Evolutionary conservation across 2,329 filamentous ascomycete genomes (phyloP).

Genomic region (Pseudogymnoascus sp.): DNA sequence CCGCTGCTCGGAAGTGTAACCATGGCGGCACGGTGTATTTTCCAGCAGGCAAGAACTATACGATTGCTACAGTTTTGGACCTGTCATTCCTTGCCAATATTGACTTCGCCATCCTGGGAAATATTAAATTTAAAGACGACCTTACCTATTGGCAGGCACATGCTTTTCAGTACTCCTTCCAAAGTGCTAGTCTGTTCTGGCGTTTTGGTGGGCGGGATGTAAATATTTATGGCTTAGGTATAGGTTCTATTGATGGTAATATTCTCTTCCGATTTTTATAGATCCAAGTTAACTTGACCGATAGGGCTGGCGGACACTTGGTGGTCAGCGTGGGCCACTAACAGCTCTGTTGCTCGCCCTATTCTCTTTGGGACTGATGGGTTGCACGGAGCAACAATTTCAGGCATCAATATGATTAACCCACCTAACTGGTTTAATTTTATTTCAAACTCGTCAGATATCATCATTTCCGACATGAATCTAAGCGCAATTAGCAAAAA

Average conservation of each 20-base stretch:
- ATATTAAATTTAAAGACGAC: constrained; percentile 43
- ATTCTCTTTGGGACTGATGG: constrained; percentile 48
- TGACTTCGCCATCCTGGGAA: constrained; percentile 41
- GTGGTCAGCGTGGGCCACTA: constrained; percentile 44
- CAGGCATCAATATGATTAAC: constrained; percentile 45
- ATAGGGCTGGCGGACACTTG: constrained; percentile 10
- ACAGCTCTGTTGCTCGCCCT: constrained; percentile 45
- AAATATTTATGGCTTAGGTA: constrained; percentile 51
- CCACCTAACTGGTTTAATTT: constrained; percentile 47
- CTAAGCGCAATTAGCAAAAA: constrained; percentile 42
- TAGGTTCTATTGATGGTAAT: constrained; percentile 44
- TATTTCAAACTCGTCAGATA: constrained; percentile 45
- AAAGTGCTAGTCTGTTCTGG: constrained; percentile 53
- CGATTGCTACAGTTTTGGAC: constrained; percentile 48
- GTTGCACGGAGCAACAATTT: constrained; percentile 41
- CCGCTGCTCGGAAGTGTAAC: constrained; percentile 48
- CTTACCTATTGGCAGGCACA: constrained; percentile 51
- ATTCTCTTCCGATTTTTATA: constrained; percentile 42
- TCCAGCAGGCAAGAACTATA: constrained; percentile 39
- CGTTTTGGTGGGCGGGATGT: constrained; percentile 50
- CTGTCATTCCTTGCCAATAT: constrained; percentile 48
- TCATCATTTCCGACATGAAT: constrained; percentile 45
- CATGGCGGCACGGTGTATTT: constrained; percentile 51
- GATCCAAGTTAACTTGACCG: neutral
- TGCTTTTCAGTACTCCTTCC: constrained; percentile 47